Evolutionary conservation across 2,329 filamentous ascomycete species (phyloP), one percentile per base, ranked within the genome.

Genomic region (Boeremia lycopersici): DNA sequence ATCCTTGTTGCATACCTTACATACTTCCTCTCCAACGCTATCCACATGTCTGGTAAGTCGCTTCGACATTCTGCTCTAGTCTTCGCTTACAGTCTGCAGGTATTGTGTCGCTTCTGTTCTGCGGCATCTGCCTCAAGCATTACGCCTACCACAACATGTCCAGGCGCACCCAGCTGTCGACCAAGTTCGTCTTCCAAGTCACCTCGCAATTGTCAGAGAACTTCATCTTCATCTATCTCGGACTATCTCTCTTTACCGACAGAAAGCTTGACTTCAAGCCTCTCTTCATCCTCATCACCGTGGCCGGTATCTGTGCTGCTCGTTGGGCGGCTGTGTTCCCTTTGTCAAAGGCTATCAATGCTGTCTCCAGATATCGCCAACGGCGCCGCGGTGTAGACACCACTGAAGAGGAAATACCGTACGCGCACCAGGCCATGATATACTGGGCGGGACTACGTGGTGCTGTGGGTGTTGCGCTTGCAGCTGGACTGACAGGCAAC

Each of bases 101-200:
- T 64, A 99, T 99, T 68, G 95, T 99, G 63, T 96, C 95, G 30
- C 81, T 99, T 54, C 82, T 99, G 1, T 99, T 99, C 80, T 99
- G 95, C 75, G 95, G 95, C 50, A 99, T 99, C 65, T 98, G 95
- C 10, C 81, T 99, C 60, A 99, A 99, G 77, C 95, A 99, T 74
- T 99, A 99, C 71, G 95, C 95, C 59, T 99, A 99, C 78, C 97
- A 98, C 82, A 99, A 99, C 80, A 99, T 99, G 95, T 99, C 95
- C 28, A 88, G 95, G 43, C 88, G 95, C 59, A 98, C 95, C 1
- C 95, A 99, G 74, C 87, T 99, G 60, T 96, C 95, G 13, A 99
- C 95, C 47, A 99, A 99, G 75, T 99, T 96, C 77, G 84, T 97
- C 53, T 99, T 99, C 79, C 91, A 96, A 74, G 88, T 96, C 59